Percentiles rank a stretch among this genome's conserved stretches.
phyloP scores from a whole-genome alignment of 768 basidiomycete genomes.

The Peribolospora baueri region DNA sequence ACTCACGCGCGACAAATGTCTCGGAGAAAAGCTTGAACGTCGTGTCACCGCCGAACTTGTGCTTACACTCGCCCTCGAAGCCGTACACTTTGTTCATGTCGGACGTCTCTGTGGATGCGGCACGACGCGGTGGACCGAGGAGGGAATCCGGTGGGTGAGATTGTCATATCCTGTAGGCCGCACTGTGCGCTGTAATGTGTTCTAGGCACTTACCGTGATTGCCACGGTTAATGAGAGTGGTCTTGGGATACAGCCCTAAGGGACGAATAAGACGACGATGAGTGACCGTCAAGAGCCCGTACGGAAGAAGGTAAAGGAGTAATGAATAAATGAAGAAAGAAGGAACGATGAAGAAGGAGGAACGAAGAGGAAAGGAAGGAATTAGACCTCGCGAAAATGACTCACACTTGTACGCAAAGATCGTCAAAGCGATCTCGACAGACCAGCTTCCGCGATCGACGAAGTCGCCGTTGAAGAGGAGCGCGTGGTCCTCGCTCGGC shows the following conservation, averaged over 20 bases:
- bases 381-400: slow-evolving; percentile 3
- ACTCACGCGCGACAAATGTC: slow-evolving; percentile 60
- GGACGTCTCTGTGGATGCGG: slow-evolving; percentile 28
- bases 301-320: neutral
- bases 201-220: slow-evolving; percentile 34
- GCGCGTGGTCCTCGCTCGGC: slow-evolving; percentile 58
- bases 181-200: no score
- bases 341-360: neutral
- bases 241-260: slow-evolving; percentile 68
- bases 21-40: slow-evolving; percentile 57
- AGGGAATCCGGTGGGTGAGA: no score
- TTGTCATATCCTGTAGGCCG: neutral
- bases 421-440: slow-evolving; percentile 70
- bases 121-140: no score
- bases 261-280: neutral
- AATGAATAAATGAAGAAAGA: neutral
- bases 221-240: slow-evolving; percentile 80
- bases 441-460: slow-evolving; percentile 96
- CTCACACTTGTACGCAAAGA: slow-evolving; percentile 87
- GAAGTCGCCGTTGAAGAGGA: slow-evolving; percentile 84
- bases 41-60: slow-evolving; percentile 37
- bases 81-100: slow-evolving; percentile 87
- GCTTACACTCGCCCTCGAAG: slow-evolving; percentile 85
- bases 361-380: neutral
- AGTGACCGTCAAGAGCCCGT: neutral